These are phyloP conservation scores for Sicyos baderoa DNA, from an alignment of 306 rosid genomes.

Conservation along the genomic window DNA sequence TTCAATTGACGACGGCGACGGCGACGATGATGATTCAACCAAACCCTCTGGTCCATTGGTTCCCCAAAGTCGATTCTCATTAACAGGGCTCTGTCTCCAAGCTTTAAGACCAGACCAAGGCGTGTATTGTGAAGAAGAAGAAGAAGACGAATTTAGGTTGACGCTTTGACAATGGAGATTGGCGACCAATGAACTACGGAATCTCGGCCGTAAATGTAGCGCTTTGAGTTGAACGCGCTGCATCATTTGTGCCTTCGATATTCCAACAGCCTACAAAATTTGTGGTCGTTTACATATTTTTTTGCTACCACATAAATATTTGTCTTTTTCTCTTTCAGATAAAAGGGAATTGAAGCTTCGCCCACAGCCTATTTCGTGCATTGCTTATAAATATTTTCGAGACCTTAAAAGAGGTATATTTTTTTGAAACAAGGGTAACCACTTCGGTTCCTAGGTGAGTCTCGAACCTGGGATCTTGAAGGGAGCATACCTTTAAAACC, in stretches of 20 bases:
- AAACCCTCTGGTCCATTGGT: constrained; percentile 45
- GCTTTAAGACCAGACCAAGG: constrained; percentile 63
- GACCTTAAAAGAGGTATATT: too few species aligned
- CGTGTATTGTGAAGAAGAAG: constrained; percentile 23
- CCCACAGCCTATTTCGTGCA: too few species aligned
- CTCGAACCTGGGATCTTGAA: too few species aligned
- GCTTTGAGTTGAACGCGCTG: constrained; percentile 25
- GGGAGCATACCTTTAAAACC: too few species aligned
- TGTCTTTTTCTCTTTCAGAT: too few species aligned
- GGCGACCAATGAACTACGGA: constrained; percentile 13
- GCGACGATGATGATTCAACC: constrained; percentile 4
- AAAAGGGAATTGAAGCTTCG: too few species aligned
- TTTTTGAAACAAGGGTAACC: too few species aligned
- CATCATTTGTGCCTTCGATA: constrained; percentile 19
- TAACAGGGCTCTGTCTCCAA: constrained; percentile 62
- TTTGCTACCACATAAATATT: background rate
- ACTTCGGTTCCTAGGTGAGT: too few species aligned
- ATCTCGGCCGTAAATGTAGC: constrained; percentile 16
- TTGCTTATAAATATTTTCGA: too few species aligned
- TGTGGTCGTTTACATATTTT: background rate
- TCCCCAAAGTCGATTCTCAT: constrained; percentile 69
- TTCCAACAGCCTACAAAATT: background rate
- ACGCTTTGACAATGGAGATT: constrained; percentile 13
- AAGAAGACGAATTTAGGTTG: constrained; percentile 16
- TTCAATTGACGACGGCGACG: background rate